Percentiles rank a stretch among this genome's conserved stretches.
phyloP scores from a whole-genome alignment of 139 green algal genomes.

The Micractinium conductrix region DNA sequence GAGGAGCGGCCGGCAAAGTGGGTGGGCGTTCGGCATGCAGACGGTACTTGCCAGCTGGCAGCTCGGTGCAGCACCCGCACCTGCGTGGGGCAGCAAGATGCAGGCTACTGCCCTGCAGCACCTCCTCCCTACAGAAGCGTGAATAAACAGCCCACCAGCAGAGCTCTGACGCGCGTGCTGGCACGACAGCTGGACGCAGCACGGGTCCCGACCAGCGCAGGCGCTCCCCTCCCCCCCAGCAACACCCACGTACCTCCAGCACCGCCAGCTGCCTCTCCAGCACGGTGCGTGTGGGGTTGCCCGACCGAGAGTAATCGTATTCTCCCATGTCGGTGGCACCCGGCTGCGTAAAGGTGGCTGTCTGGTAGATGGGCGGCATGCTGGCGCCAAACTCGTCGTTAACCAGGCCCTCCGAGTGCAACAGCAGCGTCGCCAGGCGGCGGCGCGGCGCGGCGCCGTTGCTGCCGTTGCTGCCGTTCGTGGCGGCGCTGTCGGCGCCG shows the following conservation, averaged over 20 bases:
- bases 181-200: too few relatives aligned
- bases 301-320: constrained; percentile 98
- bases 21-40: too few relatives aligned
- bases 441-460: neutral
- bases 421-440: constrained; percentile 54
- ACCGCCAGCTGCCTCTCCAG: constrained; percentile 83
- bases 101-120: too few relatives aligned
- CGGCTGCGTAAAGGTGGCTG: constrained; percentile 87
- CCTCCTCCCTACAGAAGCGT: neutral
- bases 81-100: too few relatives aligned
- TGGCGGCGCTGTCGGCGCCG: neutral
- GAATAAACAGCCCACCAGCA: too few relatives aligned
- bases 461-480: constrained; percentile 11
- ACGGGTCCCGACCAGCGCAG: neutral
- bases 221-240: neutral
- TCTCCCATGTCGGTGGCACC: constrained; percentile 78
- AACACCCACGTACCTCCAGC: constrained; percentile 68
- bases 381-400: constrained; percentile 84
- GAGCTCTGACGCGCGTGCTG: too few relatives aligned
- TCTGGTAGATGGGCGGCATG: constrained; percentile 96
- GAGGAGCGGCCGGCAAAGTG: too few relatives aligned
- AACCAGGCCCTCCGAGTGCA: constrained; percentile 46
- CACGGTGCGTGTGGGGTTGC: constrained; percentile 92
- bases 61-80: too few relatives aligned
- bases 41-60: too few relatives aligned